Evolutionary conservation across 129 eudicot species (phyloP), one percentile per base, ranked within the genome.

Genomic region (Centrapalus pauciflorus): DNA sequence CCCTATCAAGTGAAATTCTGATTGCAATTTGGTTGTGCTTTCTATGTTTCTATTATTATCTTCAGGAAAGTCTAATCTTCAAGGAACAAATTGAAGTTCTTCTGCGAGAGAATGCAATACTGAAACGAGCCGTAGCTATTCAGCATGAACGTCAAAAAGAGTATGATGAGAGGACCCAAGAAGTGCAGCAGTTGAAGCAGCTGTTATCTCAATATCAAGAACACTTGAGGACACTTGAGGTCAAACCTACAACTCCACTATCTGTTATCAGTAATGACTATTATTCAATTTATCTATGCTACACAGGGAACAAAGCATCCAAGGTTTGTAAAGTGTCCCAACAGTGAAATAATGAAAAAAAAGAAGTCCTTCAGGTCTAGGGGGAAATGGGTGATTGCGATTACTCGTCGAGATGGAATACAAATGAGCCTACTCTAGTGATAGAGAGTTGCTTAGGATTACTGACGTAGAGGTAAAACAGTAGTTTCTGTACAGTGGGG

Each of bases 111-210:
- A 92, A 92, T 48, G 50, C 62, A 26, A 88, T 88, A 61, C 91
- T 92, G 37, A 92, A 92, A 57, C 87, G 96, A 52, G 96, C 89
- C 26, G 96, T 92, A 21, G 75, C 90, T 37, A 92, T 83, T 71
- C 96, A 88, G 71, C 89, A 85, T 65, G 95, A 92, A 61, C 85
- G 96, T 2, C 96, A 88, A 60, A 88, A 88, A 66, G 98, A 92
- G 69, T 79, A 70, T 34, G 91, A 92, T 35, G 96, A 85, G 66
- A 87, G 73, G 80, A 76, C 37, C 51, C 82, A 67, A 54, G 96
- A 92, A 75, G 88, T 88, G 67, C 90, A 81, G 79, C 95, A 83
- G 49, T 52, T 88, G 77, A 92, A 85, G 85, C 91, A 85, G 82
- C 28, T 88, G 81, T 61, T 88, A 13, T 55, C 90, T 48, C 98